phyloP scores from a whole-genome alignment of 2,329 filamentous ascomycete species.

The Aspergillus udagawae region DNA sequence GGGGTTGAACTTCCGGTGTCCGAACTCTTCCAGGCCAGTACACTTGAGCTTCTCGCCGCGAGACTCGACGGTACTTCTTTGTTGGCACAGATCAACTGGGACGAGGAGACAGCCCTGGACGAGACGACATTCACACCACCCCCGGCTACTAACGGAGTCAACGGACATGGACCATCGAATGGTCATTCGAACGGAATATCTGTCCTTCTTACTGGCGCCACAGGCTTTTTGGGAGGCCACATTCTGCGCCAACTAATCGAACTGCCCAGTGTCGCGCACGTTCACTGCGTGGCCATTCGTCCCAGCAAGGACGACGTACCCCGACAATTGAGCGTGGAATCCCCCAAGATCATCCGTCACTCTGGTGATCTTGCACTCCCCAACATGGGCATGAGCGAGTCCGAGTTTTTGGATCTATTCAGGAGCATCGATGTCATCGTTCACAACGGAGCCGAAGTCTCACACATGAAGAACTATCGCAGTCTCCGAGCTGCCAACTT shows the following conservation, averaged over 20 bases:
- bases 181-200: background rate
- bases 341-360: constrained; percentile 31
- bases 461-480: constrained; percentile 25
- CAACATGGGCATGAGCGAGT: constrained; percentile 37
- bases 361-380: constrained; percentile 35
- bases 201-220: constrained; percentile 27
- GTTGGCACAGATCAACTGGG: constrained; percentile 37
- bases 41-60: constrained; percentile 39
- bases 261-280: constrained; percentile 24
- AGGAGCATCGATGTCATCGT: constrained; percentile 46
- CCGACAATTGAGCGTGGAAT: constrained; percentile 8
- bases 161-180: background rate
- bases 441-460: constrained; percentile 48
- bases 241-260: constrained; percentile 39
- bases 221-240: constrained; percentile 37
- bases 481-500: constrained; percentile 24
- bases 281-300: constrained; percentile 44
- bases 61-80: constrained; percentile 19
- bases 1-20: constrained; percentile 27
- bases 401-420: constrained; percentile 26
- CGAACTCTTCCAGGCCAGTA: constrained; percentile 37
- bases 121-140: background rate
- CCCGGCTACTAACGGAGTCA: background rate
- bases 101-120: constrained; percentile 29
- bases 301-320: background rate